Conservation (phyloP, 495 filamentous ascomycete species). For the Penicillium daleae region DNA sequence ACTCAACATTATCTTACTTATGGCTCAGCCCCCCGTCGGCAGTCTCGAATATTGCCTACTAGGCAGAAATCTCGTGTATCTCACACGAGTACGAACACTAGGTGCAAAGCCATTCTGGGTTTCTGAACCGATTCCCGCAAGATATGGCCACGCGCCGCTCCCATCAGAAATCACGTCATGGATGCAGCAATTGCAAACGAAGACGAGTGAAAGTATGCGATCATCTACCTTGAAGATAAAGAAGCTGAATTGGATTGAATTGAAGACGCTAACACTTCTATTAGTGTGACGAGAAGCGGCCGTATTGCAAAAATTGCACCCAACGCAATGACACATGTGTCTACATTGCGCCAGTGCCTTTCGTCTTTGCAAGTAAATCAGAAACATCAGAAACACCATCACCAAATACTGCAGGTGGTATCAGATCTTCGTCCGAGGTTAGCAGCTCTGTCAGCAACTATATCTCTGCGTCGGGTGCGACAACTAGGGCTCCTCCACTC, state of each 20-base stretch:
- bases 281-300: slow-evolving; percentile 33
- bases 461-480: neutral
- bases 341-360: slow-evolving; percentile 22
- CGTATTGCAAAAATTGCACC: slow-evolving; percentile 26
- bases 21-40: neutral
- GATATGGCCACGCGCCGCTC: slow-evolving; percentile 25
- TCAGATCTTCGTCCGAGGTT: neutral
- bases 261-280: neutral
- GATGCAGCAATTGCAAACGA: slow-evolving; percentile 31
- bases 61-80: neutral
- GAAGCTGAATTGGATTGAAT: neutral
- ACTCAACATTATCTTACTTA: neutral
- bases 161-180: slow-evolving; percentile 32
- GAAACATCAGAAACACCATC: slow-evolving; percentile 1
- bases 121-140: no score
- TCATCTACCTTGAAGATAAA: neutral
- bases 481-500: slow-evolving; percentile 4
- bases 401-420: neutral
- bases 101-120: neutral
- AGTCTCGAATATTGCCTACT: neutral
- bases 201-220: slow-evolving; percentile 32
- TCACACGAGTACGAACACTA: slow-evolving; percentile 2
- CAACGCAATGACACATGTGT: slow-evolving; percentile 26
- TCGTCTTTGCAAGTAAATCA: slow-evolving; percentile 18
- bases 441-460: slow-evolving; percentile 6